A percentile compares a stretch with the other conserved stretches of the same genome.
phyloP scores from a whole-genome alignment of 495 filamentous ascomycete species.

The Cercophora sp. region DNA sequence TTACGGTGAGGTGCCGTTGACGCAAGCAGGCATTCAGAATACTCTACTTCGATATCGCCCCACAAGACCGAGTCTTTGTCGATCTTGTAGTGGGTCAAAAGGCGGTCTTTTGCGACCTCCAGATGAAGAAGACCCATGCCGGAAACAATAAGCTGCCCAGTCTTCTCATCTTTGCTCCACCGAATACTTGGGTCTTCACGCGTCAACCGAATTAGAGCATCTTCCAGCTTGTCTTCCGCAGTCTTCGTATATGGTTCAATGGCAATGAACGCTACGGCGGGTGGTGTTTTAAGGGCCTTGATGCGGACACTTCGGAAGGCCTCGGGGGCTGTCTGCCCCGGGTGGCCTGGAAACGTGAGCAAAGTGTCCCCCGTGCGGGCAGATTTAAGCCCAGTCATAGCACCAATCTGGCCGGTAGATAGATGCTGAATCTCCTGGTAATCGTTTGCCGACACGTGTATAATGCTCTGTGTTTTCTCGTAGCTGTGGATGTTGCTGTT shows the following conservation, averaged over 20 bases:
- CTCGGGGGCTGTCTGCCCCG: constrained; percentile 45
- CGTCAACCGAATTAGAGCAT: constrained; percentile 69
- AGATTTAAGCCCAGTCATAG: constrained; percentile 83
- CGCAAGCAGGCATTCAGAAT: constrained; percentile 70
- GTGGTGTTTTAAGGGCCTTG: constrained; percentile 82
- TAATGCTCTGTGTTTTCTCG: constrained; percentile 73
- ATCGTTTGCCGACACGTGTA: constrained; percentile 90
- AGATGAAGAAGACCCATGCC: constrained; percentile 99
- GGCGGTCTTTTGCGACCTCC: constrained; percentile 84
- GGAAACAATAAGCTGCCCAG: constrained; percentile 85
- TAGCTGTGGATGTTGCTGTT: constrained; percentile 83
- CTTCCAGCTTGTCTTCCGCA: constrained; percentile 72
- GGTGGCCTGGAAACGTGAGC: constrained; percentile 59
- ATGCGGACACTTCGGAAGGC: constrained; percentile 73
- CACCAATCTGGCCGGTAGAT: constrained; percentile 87
- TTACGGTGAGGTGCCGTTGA: constrained; percentile 51
- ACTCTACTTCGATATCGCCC: constrained; percentile 93
- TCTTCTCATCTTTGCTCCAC: constrained; percentile 79
- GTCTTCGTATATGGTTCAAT: constrained; percentile 78
- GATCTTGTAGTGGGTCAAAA: constrained; percentile 84
- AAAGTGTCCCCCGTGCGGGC: constrained; percentile 92
- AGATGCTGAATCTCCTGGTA: constrained; percentile 80
- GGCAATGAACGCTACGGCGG: constrained; percentile 92
- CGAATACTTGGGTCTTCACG: constrained; percentile 95
- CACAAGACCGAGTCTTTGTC: constrained; percentile 64